Conservation (phyloP, 257 asterid genomes). For the Misopates orontium region DNA sequence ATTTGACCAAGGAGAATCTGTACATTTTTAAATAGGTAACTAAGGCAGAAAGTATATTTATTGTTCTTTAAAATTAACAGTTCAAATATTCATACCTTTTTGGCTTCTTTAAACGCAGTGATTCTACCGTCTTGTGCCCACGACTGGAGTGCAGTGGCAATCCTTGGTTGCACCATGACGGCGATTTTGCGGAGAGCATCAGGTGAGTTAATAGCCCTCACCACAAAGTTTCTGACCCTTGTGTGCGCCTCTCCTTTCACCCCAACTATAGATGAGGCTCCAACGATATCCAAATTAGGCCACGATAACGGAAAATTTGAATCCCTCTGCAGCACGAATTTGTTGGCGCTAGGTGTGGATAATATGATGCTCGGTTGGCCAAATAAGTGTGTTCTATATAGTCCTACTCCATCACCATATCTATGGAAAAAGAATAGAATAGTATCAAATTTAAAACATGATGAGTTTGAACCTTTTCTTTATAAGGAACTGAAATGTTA, state of each 20-base stretch:
- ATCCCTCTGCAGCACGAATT: slow-evolving; percentile 45
- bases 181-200: slow-evolving; percentile 52
- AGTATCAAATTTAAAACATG: too few relatives aligned
- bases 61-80: too few relatives aligned
- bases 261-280: slow-evolving; percentile 31
- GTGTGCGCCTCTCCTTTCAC: slow-evolving; percentile 43
- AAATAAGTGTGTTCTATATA: slow-evolving; percentile 52
- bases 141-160: slow-evolving; percentile 37
- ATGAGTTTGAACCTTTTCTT: too few relatives aligned
- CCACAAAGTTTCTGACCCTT: slow-evolving; percentile 43
- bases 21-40: too few relatives aligned
- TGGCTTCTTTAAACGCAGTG: slow-evolving; percentile 38
- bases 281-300: slow-evolving; percentile 44
- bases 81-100: too few relatives aligned
- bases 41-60: too few relatives aligned
- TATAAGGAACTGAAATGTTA: too few relatives aligned
- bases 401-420: slow-evolving; percentile 54
- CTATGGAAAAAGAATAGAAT: slow-evolving; percentile 32
- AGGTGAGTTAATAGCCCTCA: slow-evolving; percentile 51
- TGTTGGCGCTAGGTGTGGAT: slow-evolving; percentile 41
- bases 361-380: slow-evolving; percentile 53
- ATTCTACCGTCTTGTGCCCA: slow-evolving; percentile 50
- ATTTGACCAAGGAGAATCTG: too few relatives aligned
- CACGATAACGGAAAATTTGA: slow-evolving; percentile 30
- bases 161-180: slow-evolving; percentile 49